Evolutionary conservation across 192 early-diverging fungal genomes (phyloP), one percentile per base, ranked within the genome.

Genomic region (Pilobolus umbonatus): DNA sequence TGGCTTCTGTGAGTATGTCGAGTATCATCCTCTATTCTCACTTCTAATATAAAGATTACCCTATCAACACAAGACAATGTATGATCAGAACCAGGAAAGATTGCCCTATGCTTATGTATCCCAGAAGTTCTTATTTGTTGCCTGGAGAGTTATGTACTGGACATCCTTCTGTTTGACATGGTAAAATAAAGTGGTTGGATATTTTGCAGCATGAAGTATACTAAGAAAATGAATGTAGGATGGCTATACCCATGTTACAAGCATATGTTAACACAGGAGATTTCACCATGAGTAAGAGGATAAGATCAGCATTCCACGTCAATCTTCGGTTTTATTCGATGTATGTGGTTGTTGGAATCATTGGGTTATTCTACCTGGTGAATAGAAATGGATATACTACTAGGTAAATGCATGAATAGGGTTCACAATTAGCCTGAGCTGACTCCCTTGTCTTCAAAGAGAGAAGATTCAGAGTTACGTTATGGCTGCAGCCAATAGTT

Each of bases 401-500:
- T 30, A 62, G 64, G 71, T 68, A 60, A 29, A 30, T 6, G 28
- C n/a, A n/a, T n/a, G n/a, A n/a, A n/a, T n/a, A n/a, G n/a, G n/a
- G n/a, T n/a, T n/a, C n/a, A n/a, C n/a, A n/a, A n/a, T n/a, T n/a
- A n/a, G n/a, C n/a, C n/a, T n/a, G n/a, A n/a, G n/a, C n/a, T n/a
- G n/a, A n/a, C n/a, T n/a, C n/a, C n/a, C n/a, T n/a, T n/a, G n/a
- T n/a, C n/a, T n/a, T 26, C 51, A 45, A 52, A 90, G 80, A 64
- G 78, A 78, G 38, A 75, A 72, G 48, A 64, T 98, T 19, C 73
- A 87, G 24, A 84, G 83, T 2, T 87, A 92, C 53, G 74, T 92
- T 24, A 98, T 98, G 85, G 93, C 96, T 0, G 82, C 88, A 44
- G 88, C 90, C 34, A 98, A 98, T 73, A 93, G 90, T 57, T 98